These are phyloP conservation scores for Lasiosphaeriaceae sp. DNA, from an alignment of 495 filamentous ascomycete genomes.

Conservation along the genomic window DNA sequence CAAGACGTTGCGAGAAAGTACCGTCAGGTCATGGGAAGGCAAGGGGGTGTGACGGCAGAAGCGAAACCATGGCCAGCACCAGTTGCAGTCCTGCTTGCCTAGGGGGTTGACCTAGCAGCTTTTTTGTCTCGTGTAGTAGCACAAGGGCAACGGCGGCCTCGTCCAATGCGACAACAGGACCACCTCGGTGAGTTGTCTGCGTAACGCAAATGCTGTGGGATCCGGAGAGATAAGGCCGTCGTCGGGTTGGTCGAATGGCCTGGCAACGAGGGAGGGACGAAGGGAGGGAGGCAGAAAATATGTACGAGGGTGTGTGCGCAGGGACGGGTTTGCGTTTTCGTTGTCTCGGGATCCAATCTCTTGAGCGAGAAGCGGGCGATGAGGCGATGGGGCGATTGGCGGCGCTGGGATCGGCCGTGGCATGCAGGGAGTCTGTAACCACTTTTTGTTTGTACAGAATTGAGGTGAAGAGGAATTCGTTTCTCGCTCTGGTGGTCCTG, in stretches of 20 bases:
- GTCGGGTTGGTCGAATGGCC: not conserved
- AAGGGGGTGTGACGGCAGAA: slow-evolving; percentile 1
- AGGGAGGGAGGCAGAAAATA: not conserved
- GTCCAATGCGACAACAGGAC: not conserved
- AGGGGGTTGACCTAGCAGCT: no score
- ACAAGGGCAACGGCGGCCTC: no score
- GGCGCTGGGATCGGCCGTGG: slow-evolving; percentile 8
- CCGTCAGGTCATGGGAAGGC: not conserved
- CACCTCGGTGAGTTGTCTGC: not conserved
- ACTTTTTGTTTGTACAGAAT: no score
- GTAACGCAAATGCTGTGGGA: not conserved
- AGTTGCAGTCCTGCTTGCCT: not conserved
- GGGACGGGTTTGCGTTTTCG: not conserved
- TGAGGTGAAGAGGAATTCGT: not conserved
- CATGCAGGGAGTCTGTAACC: not conserved
- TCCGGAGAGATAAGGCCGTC: no score
- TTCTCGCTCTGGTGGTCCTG: not conserved
- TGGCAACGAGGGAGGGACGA: not conserved
- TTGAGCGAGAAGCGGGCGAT: slow-evolving; percentile 2
- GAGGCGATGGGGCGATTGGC: slow-evolving; percentile 14
- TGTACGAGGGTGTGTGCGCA: not conserved
- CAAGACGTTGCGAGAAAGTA: not conserved
- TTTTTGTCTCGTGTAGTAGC: no score
- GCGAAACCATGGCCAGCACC: not conserved
- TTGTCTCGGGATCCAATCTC: slow-evolving; percentile 7